Base-by-base conservation (phyloP, 2,329 filamentous ascomycete species). In the Claviceps purpurea region DNA sequence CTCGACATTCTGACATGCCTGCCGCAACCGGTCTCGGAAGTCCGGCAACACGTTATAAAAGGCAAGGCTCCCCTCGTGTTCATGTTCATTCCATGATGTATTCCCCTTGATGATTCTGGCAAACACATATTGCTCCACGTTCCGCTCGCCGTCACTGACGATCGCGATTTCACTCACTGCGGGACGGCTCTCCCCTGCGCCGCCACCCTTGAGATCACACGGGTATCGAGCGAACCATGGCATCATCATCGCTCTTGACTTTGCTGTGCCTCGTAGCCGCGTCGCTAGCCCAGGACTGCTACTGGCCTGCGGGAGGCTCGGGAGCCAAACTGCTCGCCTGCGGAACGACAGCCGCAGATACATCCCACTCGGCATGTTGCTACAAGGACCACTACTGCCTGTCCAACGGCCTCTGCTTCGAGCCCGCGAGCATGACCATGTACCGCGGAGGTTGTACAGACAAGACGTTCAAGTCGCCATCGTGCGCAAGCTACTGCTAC, bases 381-480 rank as follows among this genome's bases (percentile, higher is more conserved):
- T 50, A 43, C 40, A 16, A 50, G 39, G 30, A 13, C 40, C 49
- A 50, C 40, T 50, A 22, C 41, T 50, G 48, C 5, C 40, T 50
- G 20, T 50, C 48, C 14, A 50, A 50, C n/a, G 48, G 49, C 24
- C 49, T 50, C 39, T 50, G 49, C 40, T 50, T 43, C 24, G 49
- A 30, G 26, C 49, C 48, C 11, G 22, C 22, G 5, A 43, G n/a
- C 40, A 43, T 50, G 48, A 37, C 48, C 39, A 43, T 16, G 39
- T 39, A 44, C 39, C 48, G 48, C 14, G 26, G 7, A 1, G 48
- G 48, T 26, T 50, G 48, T 26, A 26, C 40, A 4, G 40, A 44
- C 40, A 43, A 3, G n/a, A 43, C 4, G 14, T 50, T 44, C 24
- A 44, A 37, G n/a, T 50, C 49, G 41, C 18, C 38, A 26, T 50